A percentile compares a stretch with the other conserved stretches of the same genome.
These are phyloP conservation scores for Calvatia gigantea DNA, from an alignment of 768 basidiomycete genomes.

Conservation along the genomic window DNA sequence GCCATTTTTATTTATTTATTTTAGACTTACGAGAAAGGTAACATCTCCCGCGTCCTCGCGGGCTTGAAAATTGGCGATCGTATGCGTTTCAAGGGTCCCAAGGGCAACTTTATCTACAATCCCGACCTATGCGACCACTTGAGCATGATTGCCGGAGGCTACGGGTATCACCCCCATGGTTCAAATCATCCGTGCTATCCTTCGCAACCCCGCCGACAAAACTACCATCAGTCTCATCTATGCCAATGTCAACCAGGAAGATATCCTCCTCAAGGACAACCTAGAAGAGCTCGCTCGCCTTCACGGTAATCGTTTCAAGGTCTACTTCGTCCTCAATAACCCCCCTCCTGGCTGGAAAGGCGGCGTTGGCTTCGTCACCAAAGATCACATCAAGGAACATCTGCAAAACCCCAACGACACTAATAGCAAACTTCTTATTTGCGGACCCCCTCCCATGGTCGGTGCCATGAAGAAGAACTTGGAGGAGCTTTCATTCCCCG, in stretches of 20 bases:
- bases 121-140: conserved; percentile 71
- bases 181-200: conserved; percentile 92
- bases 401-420: conserved; percentile 59
- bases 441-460: conserved; percentile 66
- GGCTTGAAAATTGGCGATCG: conserved; percentile 84
- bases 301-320: conserved; percentile 59
- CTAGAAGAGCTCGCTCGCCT: conserved; percentile 72
- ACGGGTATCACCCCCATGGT: conserved; percentile 99
- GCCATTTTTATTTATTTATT: conserved; percentile 7
- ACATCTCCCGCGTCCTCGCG: conserved; percentile 86
- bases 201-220: conserved; percentile 83
- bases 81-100: conserved; percentile 91
- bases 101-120: conserved; percentile 88
- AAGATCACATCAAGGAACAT: conserved; percentile 83
- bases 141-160: conserved; percentile 97
- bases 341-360: conserved; percentile 84
- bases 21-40: conserved; percentile 95
- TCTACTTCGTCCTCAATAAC: conserved; percentile 94
- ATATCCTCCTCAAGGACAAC: conserved; percentile 88
- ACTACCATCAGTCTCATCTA: conserved; percentile 89
- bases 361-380: conserved; percentile 89
- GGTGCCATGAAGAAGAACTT: conserved; percentile 74
- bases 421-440: conserved; percentile 85
- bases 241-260: conserved; percentile 90
- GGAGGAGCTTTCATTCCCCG: conserved; percentile 81